Conservation (phyloP, 768 basidiomycete species). For the Psilocybe tampanensis region DNA sequence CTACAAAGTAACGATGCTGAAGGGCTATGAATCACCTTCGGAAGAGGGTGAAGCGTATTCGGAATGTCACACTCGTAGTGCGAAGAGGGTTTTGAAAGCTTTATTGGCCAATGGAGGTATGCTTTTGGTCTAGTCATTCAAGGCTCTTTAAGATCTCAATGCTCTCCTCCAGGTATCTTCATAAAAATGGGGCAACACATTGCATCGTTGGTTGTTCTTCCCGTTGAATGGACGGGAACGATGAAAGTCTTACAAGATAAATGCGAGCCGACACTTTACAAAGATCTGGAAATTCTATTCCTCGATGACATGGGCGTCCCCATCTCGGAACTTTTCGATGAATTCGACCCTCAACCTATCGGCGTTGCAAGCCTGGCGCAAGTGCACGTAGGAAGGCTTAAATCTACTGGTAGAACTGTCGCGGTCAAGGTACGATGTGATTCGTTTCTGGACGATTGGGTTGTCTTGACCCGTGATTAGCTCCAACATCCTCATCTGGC, state of each 20-base stretch:
- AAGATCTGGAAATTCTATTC: conserved; percentile 77
- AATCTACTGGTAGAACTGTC: conserved; percentile 69
- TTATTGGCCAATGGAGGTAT: conserved; percentile 86
- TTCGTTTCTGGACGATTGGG: not conserved
- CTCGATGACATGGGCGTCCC: conserved; percentile 74
- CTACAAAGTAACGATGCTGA: conserved; percentile 70
- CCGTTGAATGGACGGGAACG: conserved; percentile 52
- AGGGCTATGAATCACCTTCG: conserved; percentile 50
- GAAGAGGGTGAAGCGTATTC: conserved; percentile 61
- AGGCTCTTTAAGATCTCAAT: not conserved
- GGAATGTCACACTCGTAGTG: conserved; percentile 84
- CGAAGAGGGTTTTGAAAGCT: conserved; percentile 76
- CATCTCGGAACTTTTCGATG: conserved; percentile 76
- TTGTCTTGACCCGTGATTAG: conserved; percentile 32
- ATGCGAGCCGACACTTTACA: conserved; percentile 86
- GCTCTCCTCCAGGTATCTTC: conserved; percentile 61
- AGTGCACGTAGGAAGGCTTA: conserved; percentile 84
- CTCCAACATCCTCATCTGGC: conserved; percentile 92
- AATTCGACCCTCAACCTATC: conserved; percentile 86
- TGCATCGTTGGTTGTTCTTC: conserved; percentile 61
- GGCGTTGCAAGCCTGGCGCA: conserved; percentile 97
- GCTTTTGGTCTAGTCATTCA: not conserved
- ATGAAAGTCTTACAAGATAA: conserved; percentile 80
- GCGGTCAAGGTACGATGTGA: conserved; percentile 74
- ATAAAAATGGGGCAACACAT: conserved; percentile 92